Percentiles rank a stretch among this genome's conserved stretches.
Conservation (phyloP, 495 filamentous ascomycete genomes). For the Penicillium goetzii region DNA sequence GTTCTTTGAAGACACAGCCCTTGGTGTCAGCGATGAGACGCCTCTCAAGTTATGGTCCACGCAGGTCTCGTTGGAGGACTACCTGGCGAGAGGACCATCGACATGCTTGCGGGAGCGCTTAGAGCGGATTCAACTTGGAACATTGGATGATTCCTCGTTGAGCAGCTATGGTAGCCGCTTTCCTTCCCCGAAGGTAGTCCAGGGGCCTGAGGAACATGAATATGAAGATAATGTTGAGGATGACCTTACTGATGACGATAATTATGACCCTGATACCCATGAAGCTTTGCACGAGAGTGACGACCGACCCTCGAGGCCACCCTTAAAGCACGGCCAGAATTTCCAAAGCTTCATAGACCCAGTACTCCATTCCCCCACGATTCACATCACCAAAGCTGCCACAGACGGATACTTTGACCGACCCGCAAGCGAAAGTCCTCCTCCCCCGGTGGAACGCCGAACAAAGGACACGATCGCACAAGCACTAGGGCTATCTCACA, state of each 20-base stretch:
- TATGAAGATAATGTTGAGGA: slow-evolving; percentile 5
- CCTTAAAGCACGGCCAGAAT: slow-evolving; percentile 33
- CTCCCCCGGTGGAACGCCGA: slow-evolving; percentile 18
- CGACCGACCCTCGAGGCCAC: slow-evolving; percentile 23
- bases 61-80: slow-evolving; percentile 53
- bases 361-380: slow-evolving; percentile 31
- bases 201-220: slow-evolving; percentile 14
- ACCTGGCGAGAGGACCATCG: slow-evolving; percentile 36
- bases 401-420: slow-evolving; percentile 32
- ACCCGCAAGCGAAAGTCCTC: slow-evolving; percentile 27
- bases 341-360: slow-evolving; percentile 18
- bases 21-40: slow-evolving; percentile 45
- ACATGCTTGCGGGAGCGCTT: slow-evolving; percentile 39
- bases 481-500: slow-evolving; percentile 18
- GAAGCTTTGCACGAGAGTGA: slow-evolving; percentile 12
- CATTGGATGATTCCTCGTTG: slow-evolving; percentile 38
- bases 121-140: slow-evolving; percentile 29
- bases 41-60: slow-evolving; percentile 60
- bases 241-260: background rate
- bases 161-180: slow-evolving; percentile 41
- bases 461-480: slow-evolving; percentile 13
- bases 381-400: slow-evolving; percentile 40
- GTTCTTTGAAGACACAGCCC: slow-evolving; percentile 59
- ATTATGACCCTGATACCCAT: slow-evolving; percentile 12
- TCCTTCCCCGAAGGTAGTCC: slow-evolving; percentile 27